These are phyloP conservation scores for Pythium myriotylum DNA, from an alignment of 352 stramenopile species.

Conservation along the genomic window DNA sequence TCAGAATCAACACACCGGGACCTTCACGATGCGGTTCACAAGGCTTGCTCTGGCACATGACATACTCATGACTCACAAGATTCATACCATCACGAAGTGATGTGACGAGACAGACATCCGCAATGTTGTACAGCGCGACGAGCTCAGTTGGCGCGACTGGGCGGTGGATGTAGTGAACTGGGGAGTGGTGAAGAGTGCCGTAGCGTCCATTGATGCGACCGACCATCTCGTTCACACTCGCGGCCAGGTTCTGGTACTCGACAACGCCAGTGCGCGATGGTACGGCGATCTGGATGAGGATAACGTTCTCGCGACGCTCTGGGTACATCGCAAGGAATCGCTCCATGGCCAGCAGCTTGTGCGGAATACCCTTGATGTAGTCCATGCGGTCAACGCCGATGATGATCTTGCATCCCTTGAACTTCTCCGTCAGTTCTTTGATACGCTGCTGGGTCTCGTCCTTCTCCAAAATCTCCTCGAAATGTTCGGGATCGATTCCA, in stretches of 20 bases:
- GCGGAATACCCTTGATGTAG: constrained; percentile 89
- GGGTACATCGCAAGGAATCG: constrained; percentile 81
- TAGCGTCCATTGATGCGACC: constrained; percentile 88
- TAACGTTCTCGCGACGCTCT: constrained; percentile 90
- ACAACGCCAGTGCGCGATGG: constrained; percentile 81
- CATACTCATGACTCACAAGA: constrained; percentile 89
- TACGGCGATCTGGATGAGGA: constrained; percentile 95
- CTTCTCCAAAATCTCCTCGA: constrained; percentile 59
- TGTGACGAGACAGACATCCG: constrained; percentile 88
- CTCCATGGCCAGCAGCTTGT: constrained; percentile 87
- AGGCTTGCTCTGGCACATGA: constrained; percentile 80
- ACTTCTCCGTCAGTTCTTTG: constrained; percentile 59
- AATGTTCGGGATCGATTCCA: constrained; percentile 85
- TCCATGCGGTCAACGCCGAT: constrained; percentile 88
- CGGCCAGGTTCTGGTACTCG: constrained; percentile 84
- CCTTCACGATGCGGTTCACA: constrained; percentile 61
- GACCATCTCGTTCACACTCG: constrained; percentile 88
- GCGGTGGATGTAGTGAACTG: constrained; percentile 90
- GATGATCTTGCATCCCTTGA: constrained; percentile 78
- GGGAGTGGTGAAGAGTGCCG: constrained; percentile 83
- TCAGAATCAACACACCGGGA: constrained; percentile 85
- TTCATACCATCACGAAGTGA: constrained; percentile 92
- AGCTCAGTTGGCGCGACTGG: constrained; percentile 79
- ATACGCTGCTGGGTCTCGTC: constrained; percentile 61
- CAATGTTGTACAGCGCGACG: constrained; percentile 89